These are phyloP conservation scores for Schizosaccharomyces octosporus DNA, from an alignment of 805 yeast genomes.

Conservation along the genomic window DNA sequence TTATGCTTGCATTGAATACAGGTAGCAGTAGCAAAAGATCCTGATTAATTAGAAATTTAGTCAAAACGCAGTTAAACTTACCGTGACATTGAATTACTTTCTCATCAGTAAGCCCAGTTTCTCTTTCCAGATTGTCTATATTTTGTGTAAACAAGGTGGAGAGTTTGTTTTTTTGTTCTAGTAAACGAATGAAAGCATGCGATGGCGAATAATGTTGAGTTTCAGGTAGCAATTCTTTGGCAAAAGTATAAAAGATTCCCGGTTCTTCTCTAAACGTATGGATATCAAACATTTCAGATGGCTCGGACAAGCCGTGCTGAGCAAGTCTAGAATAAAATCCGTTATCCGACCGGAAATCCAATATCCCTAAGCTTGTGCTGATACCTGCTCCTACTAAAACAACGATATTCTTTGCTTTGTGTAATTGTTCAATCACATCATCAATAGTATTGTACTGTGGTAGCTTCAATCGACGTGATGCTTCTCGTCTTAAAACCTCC, in stretches of 20 bases:
- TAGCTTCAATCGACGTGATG: neutral
- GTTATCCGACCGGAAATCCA: slow-evolving; percentile 72
- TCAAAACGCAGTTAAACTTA: slow-evolving; percentile 16
- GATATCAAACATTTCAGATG: slow-evolving; percentile 72
- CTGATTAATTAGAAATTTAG: neutral
- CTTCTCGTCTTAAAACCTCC: neutral
- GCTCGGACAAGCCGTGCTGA: slow-evolving; percentile 51
- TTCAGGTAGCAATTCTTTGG: slow-evolving; percentile 64
- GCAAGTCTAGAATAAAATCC: slow-evolving; percentile 56
- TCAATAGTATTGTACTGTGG: slow-evolving; percentile 21
- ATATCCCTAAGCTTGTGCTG: slow-evolving; percentile 71
- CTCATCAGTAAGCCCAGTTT: slow-evolving; percentile 45
- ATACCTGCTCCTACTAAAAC: slow-evolving; percentile 87
- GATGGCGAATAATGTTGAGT: slow-evolving; percentile 37
- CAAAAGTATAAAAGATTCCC: slow-evolving; percentile 58
- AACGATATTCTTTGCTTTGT: slow-evolving; percentile 33
- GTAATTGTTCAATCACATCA: slow-evolving; percentile 29
- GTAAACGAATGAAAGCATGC: slow-evolving; percentile 50
- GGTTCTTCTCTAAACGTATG: slow-evolving; percentile 55
- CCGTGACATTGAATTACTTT: slow-evolving; percentile 78
- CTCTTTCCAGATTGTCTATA: slow-evolving; percentile 65
- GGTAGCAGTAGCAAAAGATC: slow-evolving; percentile 49
- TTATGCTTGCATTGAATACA: slow-evolving; percentile 52
- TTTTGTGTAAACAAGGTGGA: slow-evolving; percentile 75
- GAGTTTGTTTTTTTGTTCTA: slow-evolving; percentile 54